These are phyloP conservation scores for Backusella liffmaniae DNA, from an alignment of 192 early-diverging fungal genomes.

Conservation along the genomic window DNA sequence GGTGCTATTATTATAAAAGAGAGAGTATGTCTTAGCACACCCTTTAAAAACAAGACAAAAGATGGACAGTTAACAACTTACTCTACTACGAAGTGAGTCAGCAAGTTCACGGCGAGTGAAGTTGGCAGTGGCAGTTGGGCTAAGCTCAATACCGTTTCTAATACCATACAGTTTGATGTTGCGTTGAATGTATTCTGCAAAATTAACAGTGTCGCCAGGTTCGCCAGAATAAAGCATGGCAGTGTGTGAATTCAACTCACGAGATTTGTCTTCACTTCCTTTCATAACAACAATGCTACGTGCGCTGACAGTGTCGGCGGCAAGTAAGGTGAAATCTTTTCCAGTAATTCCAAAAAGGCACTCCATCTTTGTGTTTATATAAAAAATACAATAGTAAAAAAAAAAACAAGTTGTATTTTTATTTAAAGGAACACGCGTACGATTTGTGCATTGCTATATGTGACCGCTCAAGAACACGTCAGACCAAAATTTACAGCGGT, in stretches of 20 bases:
- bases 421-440: slow-evolving; percentile 5
- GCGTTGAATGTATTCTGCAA: slow-evolving; percentile 94
- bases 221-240: slow-evolving; percentile 88
- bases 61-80: slow-evolving; percentile 20
- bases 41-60: no score
- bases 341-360: slow-evolving; percentile 87
- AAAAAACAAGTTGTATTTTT: slow-evolving; percentile 15
- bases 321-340: slow-evolving; percentile 90
- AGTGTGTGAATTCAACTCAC: slow-evolving; percentile 76
- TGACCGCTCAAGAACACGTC: background rate
- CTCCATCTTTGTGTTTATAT: slow-evolving; percentile 56
- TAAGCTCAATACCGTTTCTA: slow-evolving; percentile 81
- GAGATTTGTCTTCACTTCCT: slow-evolving; percentile 88
- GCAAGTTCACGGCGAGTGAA: slow-evolving; percentile 89
- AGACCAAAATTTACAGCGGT: background rate
- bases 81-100: slow-evolving; percentile 77
- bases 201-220: slow-evolving; percentile 89
- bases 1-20: slow-evolving; percentile 51
- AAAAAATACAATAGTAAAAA: background rate
- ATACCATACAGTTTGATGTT: slow-evolving; percentile 91
- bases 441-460: slow-evolving; percentile 4
- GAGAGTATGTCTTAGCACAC: background rate
- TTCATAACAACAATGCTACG: slow-evolving; percentile 93
- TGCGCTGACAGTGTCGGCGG: slow-evolving; percentile 73
- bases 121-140: slow-evolving; percentile 72